Conservation (phyloP, 2,329 filamentous ascomycete species). For the Pseudogymnoascus sp. region DNA sequence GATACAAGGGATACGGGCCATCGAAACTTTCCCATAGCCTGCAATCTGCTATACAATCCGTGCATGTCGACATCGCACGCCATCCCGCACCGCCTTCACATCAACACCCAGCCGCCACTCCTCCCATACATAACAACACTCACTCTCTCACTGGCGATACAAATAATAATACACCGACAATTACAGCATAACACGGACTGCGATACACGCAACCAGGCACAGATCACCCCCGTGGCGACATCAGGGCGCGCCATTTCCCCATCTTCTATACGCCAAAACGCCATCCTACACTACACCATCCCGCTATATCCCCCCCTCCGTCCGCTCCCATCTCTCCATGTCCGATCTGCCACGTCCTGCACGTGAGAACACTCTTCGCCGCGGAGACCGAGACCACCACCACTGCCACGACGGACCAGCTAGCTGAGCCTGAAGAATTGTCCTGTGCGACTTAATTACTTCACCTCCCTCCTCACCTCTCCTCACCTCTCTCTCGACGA, state of each 20-base stretch:
- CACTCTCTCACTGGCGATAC: background rate
- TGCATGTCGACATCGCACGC: slow-evolving; percentile 7
- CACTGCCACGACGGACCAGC: background rate
- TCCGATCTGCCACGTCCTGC: background rate
- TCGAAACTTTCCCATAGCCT: background rate
- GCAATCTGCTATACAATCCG: background rate
- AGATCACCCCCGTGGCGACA: background rate
- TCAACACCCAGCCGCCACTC: background rate
- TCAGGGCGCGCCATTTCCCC: background rate
- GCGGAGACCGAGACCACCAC: background rate
- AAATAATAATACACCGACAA: background rate
- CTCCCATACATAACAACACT: background rate
- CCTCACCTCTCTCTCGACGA: background rate
- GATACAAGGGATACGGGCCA: background rate
- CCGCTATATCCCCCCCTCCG: background rate
- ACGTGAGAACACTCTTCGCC: background rate
- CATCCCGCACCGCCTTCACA: background rate
- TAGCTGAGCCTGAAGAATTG: background rate
- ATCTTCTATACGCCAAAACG: background rate
- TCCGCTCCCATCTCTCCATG: background rate
- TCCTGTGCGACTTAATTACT: background rate
- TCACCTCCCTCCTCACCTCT: background rate
- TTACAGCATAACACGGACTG: background rate
- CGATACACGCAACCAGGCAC: background rate
- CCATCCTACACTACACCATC: background rate